phyloP scores from a whole-genome alignment of 2,329 filamentous ascomycete species.

The Colletotrichum noveboracense region DNA sequence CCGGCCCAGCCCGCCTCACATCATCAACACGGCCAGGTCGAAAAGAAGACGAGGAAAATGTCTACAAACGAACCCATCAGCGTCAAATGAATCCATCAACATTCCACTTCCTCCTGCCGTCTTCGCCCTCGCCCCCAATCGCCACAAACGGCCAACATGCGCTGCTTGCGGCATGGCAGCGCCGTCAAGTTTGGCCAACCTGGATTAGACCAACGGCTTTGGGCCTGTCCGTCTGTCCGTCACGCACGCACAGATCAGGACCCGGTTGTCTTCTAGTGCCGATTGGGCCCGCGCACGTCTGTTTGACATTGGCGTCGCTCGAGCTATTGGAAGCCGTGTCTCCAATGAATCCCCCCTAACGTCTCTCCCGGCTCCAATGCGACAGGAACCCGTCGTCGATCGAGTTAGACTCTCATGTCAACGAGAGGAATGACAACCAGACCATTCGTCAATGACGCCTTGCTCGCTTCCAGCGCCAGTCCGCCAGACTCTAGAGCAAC shows the following conservation, averaged over 20 bases:
- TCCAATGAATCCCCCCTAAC: background rate
- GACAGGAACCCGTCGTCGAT: background rate
- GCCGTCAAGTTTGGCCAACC: background rate
- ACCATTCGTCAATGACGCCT: background rate
- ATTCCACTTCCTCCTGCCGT: background rate
- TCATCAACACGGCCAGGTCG: background rate
- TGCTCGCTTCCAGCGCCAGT: background rate
- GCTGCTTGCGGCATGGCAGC: slow-evolving; percentile 18
- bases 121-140: background rate
- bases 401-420: background rate
- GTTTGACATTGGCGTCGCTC: slow-evolving; percentile 11
- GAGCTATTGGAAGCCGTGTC: slow-evolving; percentile 11
- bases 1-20: background rate
- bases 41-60: background rate
- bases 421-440: background rate
- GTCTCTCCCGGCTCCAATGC: background rate
- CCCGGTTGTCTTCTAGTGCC: background rate
- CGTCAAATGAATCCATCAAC: background rate
- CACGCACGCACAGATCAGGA: slow-evolving; percentile 13
- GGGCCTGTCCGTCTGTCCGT: slow-evolving; percentile 5
- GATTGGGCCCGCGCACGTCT: slow-evolving; percentile 8
- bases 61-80: background rate
- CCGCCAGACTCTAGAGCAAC: background rate
- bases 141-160: background rate
- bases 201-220: background rate